A percentile compares a stretch with the other conserved stretches of the same genome.
phyloP scores from a whole-genome alignment of 768 basidiomycete species.

The Dioszegia aurantiaca region DNA sequence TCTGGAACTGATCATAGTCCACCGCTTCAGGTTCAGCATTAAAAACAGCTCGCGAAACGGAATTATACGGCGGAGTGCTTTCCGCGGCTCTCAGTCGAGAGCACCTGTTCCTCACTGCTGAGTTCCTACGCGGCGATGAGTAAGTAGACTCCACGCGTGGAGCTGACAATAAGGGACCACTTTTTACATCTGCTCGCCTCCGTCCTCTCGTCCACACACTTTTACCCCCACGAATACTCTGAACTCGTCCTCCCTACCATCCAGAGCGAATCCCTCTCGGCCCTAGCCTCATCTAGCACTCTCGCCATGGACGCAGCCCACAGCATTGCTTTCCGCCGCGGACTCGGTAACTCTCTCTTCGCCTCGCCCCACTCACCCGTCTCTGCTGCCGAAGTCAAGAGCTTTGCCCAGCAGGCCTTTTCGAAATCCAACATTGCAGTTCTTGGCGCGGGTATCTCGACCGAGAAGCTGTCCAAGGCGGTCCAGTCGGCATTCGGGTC shows the following conservation, averaged over 20 bases:
- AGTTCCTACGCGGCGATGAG: constrained; percentile 95
- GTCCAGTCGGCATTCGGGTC: constrained; percentile 67
- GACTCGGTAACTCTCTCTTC: constrained; percentile 87
- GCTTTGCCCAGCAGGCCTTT: constrained; percentile 71
- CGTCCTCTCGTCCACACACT: constrained; percentile 77
- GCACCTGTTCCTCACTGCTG: constrained; percentile 87
- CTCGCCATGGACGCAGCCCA: constrained; percentile 85
- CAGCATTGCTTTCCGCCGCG: constrained; percentile 83
- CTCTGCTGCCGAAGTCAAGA: constrained; percentile 60
- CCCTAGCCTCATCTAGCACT: constrained; percentile 61
- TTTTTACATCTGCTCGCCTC: constrained; percentile 87
- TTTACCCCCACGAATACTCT: constrained; percentile 55
- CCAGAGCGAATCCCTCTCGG: constrained; percentile 66
- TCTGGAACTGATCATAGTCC: constrained; percentile 61
- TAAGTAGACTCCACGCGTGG: constrained; percentile 62
- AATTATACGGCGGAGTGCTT: constrained; percentile 87
- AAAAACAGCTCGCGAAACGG: constrained; percentile 84
- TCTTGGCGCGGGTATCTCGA: constrained; percentile 80
- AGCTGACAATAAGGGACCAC: constrained; percentile 63
- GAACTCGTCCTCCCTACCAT: constrained; percentile 61
- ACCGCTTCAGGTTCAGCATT: constrained; percentile 81
- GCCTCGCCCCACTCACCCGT: constrained; percentile 65
- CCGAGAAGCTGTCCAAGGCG: constrained; percentile 64
- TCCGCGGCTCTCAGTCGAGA: constrained; percentile 80
- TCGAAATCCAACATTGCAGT: constrained; percentile 76